phyloP scores from a whole-genome alignment of 768 basidiomycete genomes.

The Pholiota molesta region DNA sequence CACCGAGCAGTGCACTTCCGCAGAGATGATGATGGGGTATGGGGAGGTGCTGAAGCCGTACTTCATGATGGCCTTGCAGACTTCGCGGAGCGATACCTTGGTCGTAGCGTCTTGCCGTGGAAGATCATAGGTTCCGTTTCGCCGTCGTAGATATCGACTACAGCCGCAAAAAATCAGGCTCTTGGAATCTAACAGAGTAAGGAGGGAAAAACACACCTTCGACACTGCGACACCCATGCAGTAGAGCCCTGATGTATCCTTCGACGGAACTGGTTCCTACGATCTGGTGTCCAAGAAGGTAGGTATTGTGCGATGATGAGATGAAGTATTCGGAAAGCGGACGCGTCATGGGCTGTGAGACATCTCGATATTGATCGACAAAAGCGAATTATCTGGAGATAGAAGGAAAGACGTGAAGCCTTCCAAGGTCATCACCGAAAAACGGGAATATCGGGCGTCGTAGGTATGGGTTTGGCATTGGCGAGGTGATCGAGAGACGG shows the following conservation, averaged over 20 bases:
- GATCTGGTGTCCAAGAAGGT: constrained; percentile 84
- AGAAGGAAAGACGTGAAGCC: constrained; percentile 80
- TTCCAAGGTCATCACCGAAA: constrained; percentile 51
- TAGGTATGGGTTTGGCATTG: constrained; percentile 8
- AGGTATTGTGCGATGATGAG: constrained; percentile 93
- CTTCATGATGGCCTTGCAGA: constrained; percentile 81
- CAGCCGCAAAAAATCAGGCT: not conserved
- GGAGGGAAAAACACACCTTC: constrained; percentile 62
- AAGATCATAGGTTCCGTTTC: constrained; percentile 83
- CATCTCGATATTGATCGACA: constrained; percentile 43
- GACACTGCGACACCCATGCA: constrained; percentile 91
- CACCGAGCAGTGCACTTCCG: constrained; percentile 85
- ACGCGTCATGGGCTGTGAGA: constrained; percentile 85
- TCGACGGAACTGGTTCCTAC: constrained; percentile 90
- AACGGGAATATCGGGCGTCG: constrained; percentile 11
- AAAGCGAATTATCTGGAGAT: constrained; percentile 75
- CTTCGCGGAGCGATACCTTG: constrained; percentile 78
- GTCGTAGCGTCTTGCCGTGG: constrained; percentile 90
- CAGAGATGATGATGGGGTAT: constrained; percentile 91
- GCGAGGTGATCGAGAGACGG: constrained; percentile 29
- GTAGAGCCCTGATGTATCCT: constrained; percentile 88
- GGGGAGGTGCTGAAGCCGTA: constrained; percentile 92
- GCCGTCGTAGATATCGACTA: constrained; percentile 94
- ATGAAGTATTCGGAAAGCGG: constrained; percentile 90
- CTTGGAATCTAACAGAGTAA: not conserved